A percentile compares a stretch with the other conserved stretches of the same genome.
Conservation (phyloP, 192 early-diverging fungal species). For the Umbelopsis sp. region DNA sequence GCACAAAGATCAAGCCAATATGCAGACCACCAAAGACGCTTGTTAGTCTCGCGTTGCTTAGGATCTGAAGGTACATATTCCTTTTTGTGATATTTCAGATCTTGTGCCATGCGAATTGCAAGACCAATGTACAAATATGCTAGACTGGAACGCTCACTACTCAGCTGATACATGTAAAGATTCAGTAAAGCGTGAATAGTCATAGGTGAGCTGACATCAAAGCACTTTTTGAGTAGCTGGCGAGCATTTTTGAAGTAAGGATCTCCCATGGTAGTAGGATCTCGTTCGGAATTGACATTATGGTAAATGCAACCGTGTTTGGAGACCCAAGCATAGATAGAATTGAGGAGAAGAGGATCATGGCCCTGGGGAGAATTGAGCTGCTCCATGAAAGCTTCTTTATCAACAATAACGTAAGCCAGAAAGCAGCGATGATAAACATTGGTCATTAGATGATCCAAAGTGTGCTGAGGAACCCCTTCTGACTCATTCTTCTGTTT, state of each 20-base stretch:
- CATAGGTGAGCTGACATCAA: slow-evolving; percentile 43
- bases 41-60: slow-evolving; percentile 40
- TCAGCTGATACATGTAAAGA: slow-evolving; percentile 47
- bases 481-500: slow-evolving; percentile 24
- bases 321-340: slow-evolving; percentile 46
- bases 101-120: slow-evolving; percentile 48
- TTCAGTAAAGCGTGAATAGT: slow-evolving; percentile 46
- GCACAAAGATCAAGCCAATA: slow-evolving; percentile 49
- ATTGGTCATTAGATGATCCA: slow-evolving; percentile 34
- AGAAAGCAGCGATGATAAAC: slow-evolving; percentile 41
- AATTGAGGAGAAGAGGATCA: slow-evolving; percentile 41
- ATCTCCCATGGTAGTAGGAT: slow-evolving; percentile 38
- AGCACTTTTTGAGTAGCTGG: slow-evolving; percentile 45
- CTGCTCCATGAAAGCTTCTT: slow-evolving; percentile 29
- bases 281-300: slow-evolving; percentile 26
- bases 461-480: slow-evolving; percentile 31
- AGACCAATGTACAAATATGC: slow-evolving; percentile 48
- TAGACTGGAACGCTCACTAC: slow-evolving; percentile 39
- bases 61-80: slow-evolving; percentile 39
- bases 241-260: slow-evolving; percentile 46
- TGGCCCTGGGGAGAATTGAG: slow-evolving; percentile 23
- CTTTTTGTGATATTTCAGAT: slow-evolving; percentile 47
- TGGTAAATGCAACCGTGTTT: slow-evolving; percentile 46
- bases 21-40: slow-evolving; percentile 47
- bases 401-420: slow-evolving; percentile 44